Percentiles rank a stretch among this genome's conserved stretches.
Conservation (phyloP, 306 rosid species). For the Corylus americana region DNA sequence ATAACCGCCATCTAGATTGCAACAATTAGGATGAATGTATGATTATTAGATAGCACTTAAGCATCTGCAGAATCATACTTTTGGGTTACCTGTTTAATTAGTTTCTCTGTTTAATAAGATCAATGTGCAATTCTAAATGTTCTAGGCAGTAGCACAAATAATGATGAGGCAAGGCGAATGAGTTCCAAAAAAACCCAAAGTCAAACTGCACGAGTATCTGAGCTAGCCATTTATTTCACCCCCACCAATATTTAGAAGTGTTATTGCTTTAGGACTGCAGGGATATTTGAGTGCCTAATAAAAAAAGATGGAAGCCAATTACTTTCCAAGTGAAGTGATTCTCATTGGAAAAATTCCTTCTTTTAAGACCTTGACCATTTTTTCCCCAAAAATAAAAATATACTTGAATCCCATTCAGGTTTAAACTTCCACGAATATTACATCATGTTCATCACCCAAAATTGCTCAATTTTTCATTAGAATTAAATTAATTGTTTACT, state of each 20-base stretch:
- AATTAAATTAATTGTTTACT: not conserved
- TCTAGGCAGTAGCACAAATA: not conserved
- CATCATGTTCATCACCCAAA: not conserved
- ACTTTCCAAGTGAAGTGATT: not conserved
- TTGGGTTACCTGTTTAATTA: not conserved
- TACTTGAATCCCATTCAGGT: not conserved
- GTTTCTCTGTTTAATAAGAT: not conserved
- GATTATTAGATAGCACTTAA: not conserved
- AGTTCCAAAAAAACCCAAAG: not conserved
- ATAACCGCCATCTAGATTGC: not conserved
- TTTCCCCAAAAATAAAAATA: not conserved
- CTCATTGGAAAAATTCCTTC: not conserved
- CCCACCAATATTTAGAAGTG: not conserved
- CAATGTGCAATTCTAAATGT: not conserved
- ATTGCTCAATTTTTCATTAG: not conserved
- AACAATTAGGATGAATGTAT: not conserved
- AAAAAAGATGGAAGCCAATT: not conserved
- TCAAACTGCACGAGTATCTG: not conserved
- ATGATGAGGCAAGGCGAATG: not conserved
- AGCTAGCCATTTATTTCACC: not conserved
- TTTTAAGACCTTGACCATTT: not conserved
- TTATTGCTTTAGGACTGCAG: not conserved
- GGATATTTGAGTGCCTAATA: not conserved
- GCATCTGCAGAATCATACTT: conserved; percentile 7
- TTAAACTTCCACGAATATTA: not conserved